Evolutionary conservation across 2,329 filamentous ascomycete genomes (phyloP).

Genomic region (Aspergillus vadensis): DNA sequence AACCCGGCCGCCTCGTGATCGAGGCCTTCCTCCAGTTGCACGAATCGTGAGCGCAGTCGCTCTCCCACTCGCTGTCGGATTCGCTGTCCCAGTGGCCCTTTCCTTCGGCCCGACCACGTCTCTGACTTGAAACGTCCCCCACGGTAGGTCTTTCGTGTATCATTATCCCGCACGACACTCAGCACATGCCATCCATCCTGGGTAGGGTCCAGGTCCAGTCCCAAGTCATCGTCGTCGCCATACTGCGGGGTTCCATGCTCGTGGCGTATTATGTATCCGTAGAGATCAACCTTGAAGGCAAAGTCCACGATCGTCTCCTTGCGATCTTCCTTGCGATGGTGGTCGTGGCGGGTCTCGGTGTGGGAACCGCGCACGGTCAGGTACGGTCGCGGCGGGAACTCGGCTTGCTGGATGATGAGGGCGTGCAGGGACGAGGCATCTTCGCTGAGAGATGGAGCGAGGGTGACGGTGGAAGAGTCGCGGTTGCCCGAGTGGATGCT

Average conservation of each 20-base stretch:
- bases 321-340: constrained; percentile 24
- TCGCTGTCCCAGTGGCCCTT: neutral
- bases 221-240: neutral
- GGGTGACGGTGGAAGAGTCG: constrained; percentile 3
- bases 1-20: constrained; percentile 6
- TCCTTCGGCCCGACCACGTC: neutral
- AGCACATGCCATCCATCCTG: constrained; percentile 19
- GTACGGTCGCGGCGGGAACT: constrained; percentile 55
- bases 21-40: neutral
- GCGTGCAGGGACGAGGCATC: constrained; percentile 39
- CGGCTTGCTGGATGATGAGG: constrained; percentile 41
- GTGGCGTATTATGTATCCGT: constrained; percentile 22
- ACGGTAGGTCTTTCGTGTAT: constrained; percentile 28
- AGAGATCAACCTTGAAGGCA: constrained; percentile 31
- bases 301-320: constrained; percentile 33
- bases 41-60: neutral
- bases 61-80: neutral
- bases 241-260: neutral
- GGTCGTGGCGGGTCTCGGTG: constrained; percentile 38
- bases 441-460: constrained; percentile 15
- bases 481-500: constrained; percentile 9
- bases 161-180: constrained; percentile 26
- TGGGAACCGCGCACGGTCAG: constrained; percentile 59
- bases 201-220: constrained; percentile 9
- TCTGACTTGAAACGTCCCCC: constrained; percentile 23